These are phyloP conservation scores for Trifolium dubium DNA, from an alignment of 306 rosid genomes.

Conservation along the genomic window DNA sequence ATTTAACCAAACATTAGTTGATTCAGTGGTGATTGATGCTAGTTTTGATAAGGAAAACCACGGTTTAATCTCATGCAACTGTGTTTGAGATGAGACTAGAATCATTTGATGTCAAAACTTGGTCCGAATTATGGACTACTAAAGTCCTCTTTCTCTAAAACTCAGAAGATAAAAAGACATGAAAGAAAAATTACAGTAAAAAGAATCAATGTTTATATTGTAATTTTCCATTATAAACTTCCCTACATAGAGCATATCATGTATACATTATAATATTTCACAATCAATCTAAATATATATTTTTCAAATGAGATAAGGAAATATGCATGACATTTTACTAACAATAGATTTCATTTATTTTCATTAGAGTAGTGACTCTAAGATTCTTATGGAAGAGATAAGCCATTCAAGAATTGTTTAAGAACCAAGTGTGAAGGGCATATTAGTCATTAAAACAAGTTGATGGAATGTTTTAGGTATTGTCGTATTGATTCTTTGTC, in stretches of 20 bases:
- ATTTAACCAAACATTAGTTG: too few relatives aligned
- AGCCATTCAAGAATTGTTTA: conserved; percentile 40
- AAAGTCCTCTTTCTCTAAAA: too few relatives aligned
- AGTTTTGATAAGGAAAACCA: too few relatives aligned
- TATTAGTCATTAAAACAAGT: conserved; percentile 45
- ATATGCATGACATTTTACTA: not conserved
- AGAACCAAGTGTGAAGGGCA: conserved; percentile 49
- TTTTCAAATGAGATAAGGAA: not conserved
- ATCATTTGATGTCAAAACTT: too few relatives aligned
- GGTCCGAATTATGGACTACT: too few relatives aligned
- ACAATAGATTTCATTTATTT: conserved; percentile 16
- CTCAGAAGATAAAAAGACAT: too few relatives aligned
- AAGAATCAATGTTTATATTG: too few relatives aligned
- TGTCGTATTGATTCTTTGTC: conserved; percentile 60
- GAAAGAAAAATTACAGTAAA: too few relatives aligned
- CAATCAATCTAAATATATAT: not conserved
- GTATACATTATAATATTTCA: not conserved
- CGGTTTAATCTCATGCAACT: too few relatives aligned
- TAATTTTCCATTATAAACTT: too few relatives aligned
- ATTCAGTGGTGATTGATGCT: too few relatives aligned
- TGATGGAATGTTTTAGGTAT: conserved; percentile 39
- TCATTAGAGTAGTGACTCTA: conserved; percentile 16
- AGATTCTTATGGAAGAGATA: conserved; percentile 45
- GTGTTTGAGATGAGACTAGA: too few relatives aligned
- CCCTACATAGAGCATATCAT: not conserved